Evolutionary conservation across 768 basidiomycete species (phyloP).

Genomic region (Hericium alpestre): DNA sequence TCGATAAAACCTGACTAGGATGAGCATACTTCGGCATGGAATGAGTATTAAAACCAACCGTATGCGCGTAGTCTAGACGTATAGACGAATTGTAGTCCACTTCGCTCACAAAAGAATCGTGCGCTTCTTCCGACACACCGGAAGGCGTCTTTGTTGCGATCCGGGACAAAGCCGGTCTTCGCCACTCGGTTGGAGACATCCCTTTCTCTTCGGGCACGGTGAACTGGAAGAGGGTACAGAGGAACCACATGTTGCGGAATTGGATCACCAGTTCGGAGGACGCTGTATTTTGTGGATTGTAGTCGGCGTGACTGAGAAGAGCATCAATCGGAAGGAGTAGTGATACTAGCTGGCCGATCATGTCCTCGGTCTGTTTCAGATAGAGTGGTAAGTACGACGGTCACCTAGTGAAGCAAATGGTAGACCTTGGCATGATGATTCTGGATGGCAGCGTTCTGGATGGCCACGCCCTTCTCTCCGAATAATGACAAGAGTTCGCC

Average conservation of each 20-base stretch:
- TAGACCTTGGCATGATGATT: constrained; percentile 58
- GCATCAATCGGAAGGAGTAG: constrained; percentile 87
- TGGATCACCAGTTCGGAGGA: constrained; percentile 55
- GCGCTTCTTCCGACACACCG: constrained; percentile 71
- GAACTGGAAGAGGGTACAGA: constrained; percentile 81
- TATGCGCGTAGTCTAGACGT: constrained; percentile 72
- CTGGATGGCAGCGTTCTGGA: constrained; percentile 68
- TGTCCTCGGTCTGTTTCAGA: constrained; percentile 52
- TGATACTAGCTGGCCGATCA: constrained; percentile 80
- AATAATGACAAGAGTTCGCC: constrained; percentile 80
- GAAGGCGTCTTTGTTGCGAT: constrained; percentile 83
- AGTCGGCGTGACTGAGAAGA: constrained; percentile 61
- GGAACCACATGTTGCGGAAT: constrained; percentile 92
- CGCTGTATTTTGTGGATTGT: constrained; percentile 45
- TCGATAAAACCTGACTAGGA: constrained; percentile 47
- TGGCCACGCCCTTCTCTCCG: constrained; percentile 82
- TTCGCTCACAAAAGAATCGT: constrained; percentile 77
- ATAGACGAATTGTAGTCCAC: constrained; percentile 90
- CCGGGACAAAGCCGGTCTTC: constrained; percentile 60
- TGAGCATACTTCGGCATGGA: neutral
- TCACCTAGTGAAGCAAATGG: neutral
- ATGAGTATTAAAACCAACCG: constrained; percentile 21
- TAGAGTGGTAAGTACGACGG: constrained; percentile 1
- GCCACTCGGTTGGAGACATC: constrained; percentile 66
- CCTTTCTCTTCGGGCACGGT: constrained; percentile 42